Evolutionary conservation across 2,329 filamentous ascomycete genomes (phyloP), one percentile per base, ranked within the genome.

Genomic region (Fusarium nelsonii): DNA sequence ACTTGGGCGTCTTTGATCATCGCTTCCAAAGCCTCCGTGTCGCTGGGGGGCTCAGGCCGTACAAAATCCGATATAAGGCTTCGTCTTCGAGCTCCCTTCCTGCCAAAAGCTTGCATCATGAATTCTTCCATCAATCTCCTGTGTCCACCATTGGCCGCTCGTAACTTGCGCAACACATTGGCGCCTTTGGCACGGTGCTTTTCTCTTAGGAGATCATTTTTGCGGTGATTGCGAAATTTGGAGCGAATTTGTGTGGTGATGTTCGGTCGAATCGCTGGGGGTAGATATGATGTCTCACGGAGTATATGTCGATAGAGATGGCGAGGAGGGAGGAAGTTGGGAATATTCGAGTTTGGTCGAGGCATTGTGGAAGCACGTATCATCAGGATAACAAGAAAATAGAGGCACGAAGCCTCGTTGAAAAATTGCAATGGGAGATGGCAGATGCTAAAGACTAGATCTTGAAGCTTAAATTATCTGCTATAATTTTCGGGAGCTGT

Each of bases 211-310:
- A 65, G 18, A 30, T 77, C 72, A 60, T 81, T 69, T 14, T 71
- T 28, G 6, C 68, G 75, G 64, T 83, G 77, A 4, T 76, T 76
- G n/a, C 80, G 81, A 71, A 88, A 90, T 34, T 82, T 81, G 9
- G 70, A 62, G 51, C 79, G 78, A 45, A 89, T 84, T 34, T 79
- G 79, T 8, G 78, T 70, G 45, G 78, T 74, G 54, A 86, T 77
- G 55, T 80, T 83, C 4, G 78, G 75, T 39, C 82, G 83, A 61
- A 85, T 85, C 39, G 84, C 76, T 4, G 81, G 81, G 2, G 87
- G 87, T 4, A 90, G 84, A 73, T 91, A 91, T 30, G 85, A 84
- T 39, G 83, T 80, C 78, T 90, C 87, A 62, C 88, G 87, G 36
- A 90, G 84, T 23, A 90, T 79, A 60, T 87, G 83, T 58, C 88